A percentile compares a stretch with the other conserved stretches of the same genome.
phyloP scores from a whole-genome alignment of 805 yeast species.

The Dipodascus albidus region DNA sequence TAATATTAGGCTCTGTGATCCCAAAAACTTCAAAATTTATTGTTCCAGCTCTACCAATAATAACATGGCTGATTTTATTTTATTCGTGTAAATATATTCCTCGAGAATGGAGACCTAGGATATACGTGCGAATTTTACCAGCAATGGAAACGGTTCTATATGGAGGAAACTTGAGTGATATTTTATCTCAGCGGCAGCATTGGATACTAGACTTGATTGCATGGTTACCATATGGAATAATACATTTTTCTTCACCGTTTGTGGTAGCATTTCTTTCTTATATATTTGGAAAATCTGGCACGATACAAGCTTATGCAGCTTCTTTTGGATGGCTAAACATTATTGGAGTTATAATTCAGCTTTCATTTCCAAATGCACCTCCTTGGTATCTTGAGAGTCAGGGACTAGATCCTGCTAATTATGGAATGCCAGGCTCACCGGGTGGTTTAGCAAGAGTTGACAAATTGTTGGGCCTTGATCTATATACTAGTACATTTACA shows the following conservation, averaged over 20 bases:
- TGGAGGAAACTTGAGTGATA: conserved; percentile 80
- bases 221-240: conserved; percentile 89
- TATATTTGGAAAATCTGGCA: conserved; percentile 83
- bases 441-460: conserved; percentile 93
- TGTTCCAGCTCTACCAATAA: conserved; percentile 69
- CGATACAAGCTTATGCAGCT: conserved; percentile 73
- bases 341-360: conserved; percentile 72
- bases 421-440: conserved; percentile 85
- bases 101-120: conserved; percentile 66
- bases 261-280: conserved; percentile 69
- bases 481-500: conserved; percentile 71
- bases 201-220: conserved; percentile 67
- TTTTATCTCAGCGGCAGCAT: conserved; percentile 62
- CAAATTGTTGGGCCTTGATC: conserved; percentile 58
- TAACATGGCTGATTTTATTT: conserved; percentile 76
- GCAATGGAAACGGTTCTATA: conserved; percentile 85
- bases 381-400: conserved; percentile 90
- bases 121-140: conserved; percentile 77
- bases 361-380: conserved; percentile 86
- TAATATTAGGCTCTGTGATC: conserved; percentile 39
- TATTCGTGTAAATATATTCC: conserved; percentile 70
- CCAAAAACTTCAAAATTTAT: conserved; percentile 82
- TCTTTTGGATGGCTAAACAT: conserved; percentile 94
- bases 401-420: conserved; percentile 83
- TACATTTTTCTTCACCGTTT: conserved; percentile 87